phyloP scores from a whole-genome alignment of 306 rosid species.

The Spatholobus suberectus region DNA sequence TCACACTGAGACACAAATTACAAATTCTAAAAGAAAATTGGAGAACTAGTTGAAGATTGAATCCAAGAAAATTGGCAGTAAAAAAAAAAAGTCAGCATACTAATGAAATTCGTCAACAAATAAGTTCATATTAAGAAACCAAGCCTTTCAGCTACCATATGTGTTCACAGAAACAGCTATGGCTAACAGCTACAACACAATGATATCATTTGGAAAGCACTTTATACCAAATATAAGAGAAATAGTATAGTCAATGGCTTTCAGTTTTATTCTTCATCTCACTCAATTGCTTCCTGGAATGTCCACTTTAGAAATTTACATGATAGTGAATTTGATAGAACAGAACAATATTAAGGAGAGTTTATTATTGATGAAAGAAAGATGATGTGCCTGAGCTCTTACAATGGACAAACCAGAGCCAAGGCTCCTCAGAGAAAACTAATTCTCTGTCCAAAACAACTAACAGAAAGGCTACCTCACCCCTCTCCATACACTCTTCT shows the following conservation, averaged over 20 bases:
- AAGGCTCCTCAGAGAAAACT: neutral
- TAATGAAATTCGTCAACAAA: conserved; percentile 25
- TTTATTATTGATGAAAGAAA: too few species aligned
- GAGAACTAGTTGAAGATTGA: conserved; percentile 13
- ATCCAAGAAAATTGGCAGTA: neutral
- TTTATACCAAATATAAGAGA: too few species aligned
- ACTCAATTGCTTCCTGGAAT: too few species aligned
- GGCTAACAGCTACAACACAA: conserved; percentile 1
- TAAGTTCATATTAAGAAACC: neutral
- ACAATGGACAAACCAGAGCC: neutral
- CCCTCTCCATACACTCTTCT: too few species aligned
- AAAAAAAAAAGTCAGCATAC: neutral
- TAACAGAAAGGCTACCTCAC: neutral
- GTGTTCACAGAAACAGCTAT: neutral
- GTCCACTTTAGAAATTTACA: too few species aligned
- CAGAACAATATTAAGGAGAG: neutral
- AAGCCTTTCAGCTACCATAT: conserved; percentile 17
- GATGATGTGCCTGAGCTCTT: neutral
- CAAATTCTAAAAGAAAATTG: neutral
- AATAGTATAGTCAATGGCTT: too few species aligned
- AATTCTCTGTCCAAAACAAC: neutral
- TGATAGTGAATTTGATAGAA: neutral
- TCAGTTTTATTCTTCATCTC: too few species aligned
- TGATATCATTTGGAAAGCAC: neutral
- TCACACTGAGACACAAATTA: neutral